Evolutionary conservation across 768 basidiomycete genomes (phyloP), one percentile per base, ranked within the genome.

Genomic region (Agaricus subrufescens): DNA sequence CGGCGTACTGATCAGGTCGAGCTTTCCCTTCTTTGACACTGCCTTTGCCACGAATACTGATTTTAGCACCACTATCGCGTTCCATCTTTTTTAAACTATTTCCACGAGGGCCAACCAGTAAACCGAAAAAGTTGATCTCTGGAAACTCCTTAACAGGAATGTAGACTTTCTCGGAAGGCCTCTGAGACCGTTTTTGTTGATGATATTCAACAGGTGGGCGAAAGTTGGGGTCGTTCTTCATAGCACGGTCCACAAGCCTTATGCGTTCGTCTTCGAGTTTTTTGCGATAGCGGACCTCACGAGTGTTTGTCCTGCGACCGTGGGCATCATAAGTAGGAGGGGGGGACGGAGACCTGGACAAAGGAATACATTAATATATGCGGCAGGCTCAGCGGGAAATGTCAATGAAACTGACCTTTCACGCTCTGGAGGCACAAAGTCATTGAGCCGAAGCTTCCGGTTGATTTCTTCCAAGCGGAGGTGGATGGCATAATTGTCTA

Each of bases 41-140:
- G 40, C 97, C 97, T 73, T 98, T 98, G 54, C 97, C 97, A 59
- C 97, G 84, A 61, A 99, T 99, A 63, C 90, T 93, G 65, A 99
- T 99, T 74, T 98, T 98, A 5, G 97, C 97, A 34, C 97, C 97
- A 66, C 90, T 93, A 65, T 98, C 93, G 56, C 91, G 80, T 72
- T 99, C 97, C 97, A 99, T 99, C 74, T 94, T 95, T 82, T 99
- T 99, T 80, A 98, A 75, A 75, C 95, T 95, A 69, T 99, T 98
- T 46, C 97, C 97, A 66, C 97, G 90, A 66, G 97, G 97, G 39
- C 97, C 97, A 61, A 99, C 96, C 58, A 99, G 83, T 59, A 99
- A 78, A 63, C 97, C 97, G 65, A 99, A 98, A 76, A 98, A 99
- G 70, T 99, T 99, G 79, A 99, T 98, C 74, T 98, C 96, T 1